phyloP scores from a whole-genome alignment of 352 stramenopile species.

The Thalassiosira pacifica region DNA sequence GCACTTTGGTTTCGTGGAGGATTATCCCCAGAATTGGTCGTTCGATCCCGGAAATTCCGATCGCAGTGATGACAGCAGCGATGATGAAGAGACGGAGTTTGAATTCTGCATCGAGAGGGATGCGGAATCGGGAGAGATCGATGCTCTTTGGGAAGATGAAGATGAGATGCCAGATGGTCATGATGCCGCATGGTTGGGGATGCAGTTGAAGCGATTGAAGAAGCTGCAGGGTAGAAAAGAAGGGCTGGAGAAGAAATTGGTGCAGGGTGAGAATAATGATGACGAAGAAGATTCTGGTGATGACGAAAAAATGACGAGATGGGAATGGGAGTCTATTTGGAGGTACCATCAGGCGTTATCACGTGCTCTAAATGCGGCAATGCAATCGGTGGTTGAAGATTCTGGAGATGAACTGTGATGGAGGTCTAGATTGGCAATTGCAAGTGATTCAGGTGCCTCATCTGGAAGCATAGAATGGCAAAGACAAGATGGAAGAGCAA shows the following conservation, averaged over 20 bases:
- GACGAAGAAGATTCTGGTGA: neutral
- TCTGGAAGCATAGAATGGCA: no score
- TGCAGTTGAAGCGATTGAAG: conserved; percentile 44
- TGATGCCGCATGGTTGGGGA: conserved; percentile 40
- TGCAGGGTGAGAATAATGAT: conserved; percentile 13
- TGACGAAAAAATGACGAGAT: conserved; percentile 52
- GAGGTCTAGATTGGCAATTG: neutral
- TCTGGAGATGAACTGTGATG: conserved; percentile 28
- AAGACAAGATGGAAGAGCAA: no score
- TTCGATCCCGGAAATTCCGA: conserved; percentile 43
- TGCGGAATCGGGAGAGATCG: conserved; percentile 26
- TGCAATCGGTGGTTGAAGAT: conserved; percentile 17
- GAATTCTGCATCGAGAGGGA: conserved; percentile 42
- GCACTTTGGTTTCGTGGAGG: conserved; percentile 60
- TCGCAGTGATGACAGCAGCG: conserved; percentile 17
- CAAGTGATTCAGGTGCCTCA: no score
- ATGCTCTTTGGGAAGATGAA: conserved; percentile 27
- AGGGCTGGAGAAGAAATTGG: conserved; percentile 39
- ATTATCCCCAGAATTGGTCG: conserved; percentile 55
- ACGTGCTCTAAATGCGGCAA: conserved; percentile 37
- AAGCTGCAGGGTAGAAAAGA: conserved; percentile 37
- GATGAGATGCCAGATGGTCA: conserved; percentile 36
- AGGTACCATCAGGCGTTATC: conserved; percentile 52
- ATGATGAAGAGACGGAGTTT: conserved; percentile 44
- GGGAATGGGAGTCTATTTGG: conserved; percentile 61